Evolutionary conservation across 1,139 yeast genomes (phyloP).

Genomic region (Torulaspora pretoriensis): DNA sequence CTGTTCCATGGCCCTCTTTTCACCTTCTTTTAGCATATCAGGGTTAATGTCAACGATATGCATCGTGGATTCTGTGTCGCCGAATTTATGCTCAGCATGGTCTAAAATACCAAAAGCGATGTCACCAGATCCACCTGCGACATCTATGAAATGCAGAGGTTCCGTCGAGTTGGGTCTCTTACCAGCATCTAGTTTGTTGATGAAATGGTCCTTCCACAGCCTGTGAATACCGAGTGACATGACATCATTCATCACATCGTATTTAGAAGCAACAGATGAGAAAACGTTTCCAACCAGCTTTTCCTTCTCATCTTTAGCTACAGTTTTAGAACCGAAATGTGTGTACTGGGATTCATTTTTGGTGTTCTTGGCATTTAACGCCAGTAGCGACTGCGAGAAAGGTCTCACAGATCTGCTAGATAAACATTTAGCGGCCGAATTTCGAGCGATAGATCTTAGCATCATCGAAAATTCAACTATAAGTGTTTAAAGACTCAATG

Average conservation of each 20-base stretch:
- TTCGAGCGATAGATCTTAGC: constrained; percentile 15
- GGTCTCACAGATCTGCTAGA: neutral
- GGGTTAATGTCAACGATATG: constrained; percentile 92
- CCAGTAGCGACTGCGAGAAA: constrained; percentile 5
- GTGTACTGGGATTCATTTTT: constrained; percentile 40
- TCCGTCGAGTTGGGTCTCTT: constrained; percentile 76
- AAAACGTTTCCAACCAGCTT: constrained; percentile 84
- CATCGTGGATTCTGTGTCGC: constrained; percentile 75
- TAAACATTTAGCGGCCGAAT: constrained; percentile 2
- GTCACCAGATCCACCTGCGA: constrained; percentile 99
- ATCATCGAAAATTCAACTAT: constrained; percentile 8
- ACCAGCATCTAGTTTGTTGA: constrained; percentile 86
- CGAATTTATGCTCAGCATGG: constrained; percentile 76
- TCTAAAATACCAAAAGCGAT: constrained; percentile 93
- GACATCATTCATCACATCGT: constrained; percentile 96
- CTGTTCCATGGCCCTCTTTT: constrained; percentile 56
- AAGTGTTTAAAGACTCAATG: neutral
- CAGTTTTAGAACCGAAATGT: constrained; percentile 90
- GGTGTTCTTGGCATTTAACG: constrained; percentile 10
- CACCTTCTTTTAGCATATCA: constrained; percentile 93
- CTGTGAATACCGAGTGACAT: constrained; percentile 96
- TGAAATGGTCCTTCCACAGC: constrained; percentile 90
- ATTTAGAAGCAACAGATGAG: constrained; percentile 89
- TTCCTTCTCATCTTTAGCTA: constrained; percentile 77
- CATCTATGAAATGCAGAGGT: constrained; percentile 86